Evolutionary conservation across 2,329 filamentous ascomycete genomes (phyloP).

Genomic region (Leptodontidium sp.): DNA sequence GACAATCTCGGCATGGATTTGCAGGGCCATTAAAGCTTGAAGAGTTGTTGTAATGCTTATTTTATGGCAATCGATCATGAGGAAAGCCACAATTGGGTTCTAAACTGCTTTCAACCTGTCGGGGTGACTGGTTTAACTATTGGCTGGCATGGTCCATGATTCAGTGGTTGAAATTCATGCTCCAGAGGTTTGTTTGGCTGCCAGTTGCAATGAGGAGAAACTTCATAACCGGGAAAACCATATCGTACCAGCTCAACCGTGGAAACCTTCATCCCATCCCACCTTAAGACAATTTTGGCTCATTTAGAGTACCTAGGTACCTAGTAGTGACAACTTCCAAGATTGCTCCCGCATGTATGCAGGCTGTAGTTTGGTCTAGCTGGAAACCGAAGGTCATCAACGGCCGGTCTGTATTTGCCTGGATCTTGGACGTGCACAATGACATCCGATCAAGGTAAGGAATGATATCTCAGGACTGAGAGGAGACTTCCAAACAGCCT

Average conservation of each 20-base stretch:
- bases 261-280: too few species aligned
- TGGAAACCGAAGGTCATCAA: neutral
- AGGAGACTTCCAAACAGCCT: neutral
- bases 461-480: neutral
- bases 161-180: too few species aligned
- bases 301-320: too few species aligned
- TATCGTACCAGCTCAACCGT: too few species aligned
- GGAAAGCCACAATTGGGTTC: neutral
- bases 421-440: neutral
- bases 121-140: too few species aligned
- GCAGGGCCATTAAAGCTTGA: neutral
- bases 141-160: too few species aligned
- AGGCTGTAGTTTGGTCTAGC: neutral
- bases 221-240: too few species aligned
- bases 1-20: neutral
- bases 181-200: too few species aligned
- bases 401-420: neutral
- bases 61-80: neutral
- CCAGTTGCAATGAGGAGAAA: too few species aligned
- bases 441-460: neutral
- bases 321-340: neutral
- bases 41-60: slow-evolving; percentile 3
- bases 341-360: neutral
- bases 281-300: too few species aligned
- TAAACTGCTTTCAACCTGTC: neutral